Percentiles rank a stretch among this genome's conserved stretches.
These are phyloP conservation scores for Fragaria vesca DNA, from an alignment of 306 rosid genomes.

Conservation along the genomic window DNA sequence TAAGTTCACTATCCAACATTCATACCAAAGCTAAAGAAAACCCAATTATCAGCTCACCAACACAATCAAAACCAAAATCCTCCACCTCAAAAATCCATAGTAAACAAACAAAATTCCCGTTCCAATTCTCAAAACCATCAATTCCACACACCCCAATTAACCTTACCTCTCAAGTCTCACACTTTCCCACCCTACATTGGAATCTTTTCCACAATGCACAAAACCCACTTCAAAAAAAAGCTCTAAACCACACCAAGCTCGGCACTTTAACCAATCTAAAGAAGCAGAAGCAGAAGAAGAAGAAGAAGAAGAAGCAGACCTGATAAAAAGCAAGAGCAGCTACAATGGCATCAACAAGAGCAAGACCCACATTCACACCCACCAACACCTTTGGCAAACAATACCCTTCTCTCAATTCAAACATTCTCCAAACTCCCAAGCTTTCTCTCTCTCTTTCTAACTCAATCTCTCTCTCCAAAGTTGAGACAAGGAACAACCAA, in stretches of 20 bases:
- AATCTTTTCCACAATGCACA: conserved; percentile 12
- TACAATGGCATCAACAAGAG: conserved; percentile 60
- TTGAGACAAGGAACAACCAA: conserved; percentile 4
- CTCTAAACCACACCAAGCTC: conserved; percentile 6
- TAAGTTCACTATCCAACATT: conserved; percentile 8
- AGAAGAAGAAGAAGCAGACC: conserved; percentile 44
- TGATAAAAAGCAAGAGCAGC: conserved; percentile 65
- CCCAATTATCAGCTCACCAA: conserved; percentile 17
- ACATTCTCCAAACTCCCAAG: conserved; percentile 28
- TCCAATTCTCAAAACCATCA: conserved; percentile 18
- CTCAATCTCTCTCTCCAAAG: conserved; percentile 1
- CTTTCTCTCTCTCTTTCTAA: conserved; percentile 8
- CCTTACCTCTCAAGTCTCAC: conserved; percentile 7
- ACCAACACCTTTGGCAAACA: conserved; percentile 59
- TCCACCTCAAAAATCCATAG: neutral
- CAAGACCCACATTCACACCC: conserved; percentile 61
- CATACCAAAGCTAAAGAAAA: conserved; percentile 2
- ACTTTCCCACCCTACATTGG: conserved; percentile 22
- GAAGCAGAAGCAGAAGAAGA: neutral
- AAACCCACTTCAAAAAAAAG: conserved; percentile 12
- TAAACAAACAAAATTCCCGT: conserved; percentile 12
- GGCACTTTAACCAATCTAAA: neutral
- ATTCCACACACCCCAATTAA: conserved; percentile 15
- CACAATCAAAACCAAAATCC: neutral
- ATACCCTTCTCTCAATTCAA: conserved; percentile 50